Evolutionary conservation across 306 rosid genomes (phyloP).

Genomic region (Casuarina glauca): DNA sequence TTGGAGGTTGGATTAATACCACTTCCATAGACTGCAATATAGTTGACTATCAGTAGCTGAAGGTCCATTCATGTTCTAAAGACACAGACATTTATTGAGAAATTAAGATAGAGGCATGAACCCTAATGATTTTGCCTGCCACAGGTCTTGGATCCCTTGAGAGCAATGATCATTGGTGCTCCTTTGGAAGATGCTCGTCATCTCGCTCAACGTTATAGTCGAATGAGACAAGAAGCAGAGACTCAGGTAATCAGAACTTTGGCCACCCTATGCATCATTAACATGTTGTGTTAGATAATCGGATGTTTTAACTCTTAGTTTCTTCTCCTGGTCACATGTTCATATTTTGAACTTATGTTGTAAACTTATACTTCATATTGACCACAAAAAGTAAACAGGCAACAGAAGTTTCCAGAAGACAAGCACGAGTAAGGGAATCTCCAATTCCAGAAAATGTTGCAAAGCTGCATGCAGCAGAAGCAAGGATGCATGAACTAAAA

Average conservation of each 20-base stretch:
- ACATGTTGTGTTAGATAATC: background rate
- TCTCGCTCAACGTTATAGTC: slow-evolving; percentile 95
- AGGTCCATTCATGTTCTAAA: slow-evolving; percentile 1
- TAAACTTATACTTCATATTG: slow-evolving; percentile 29
- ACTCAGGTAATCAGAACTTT: slow-evolving; percentile 46
- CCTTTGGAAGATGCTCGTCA: slow-evolving; percentile 99
- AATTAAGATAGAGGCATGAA: slow-evolving; percentile 27
- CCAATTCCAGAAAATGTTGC: slow-evolving; percentile 80
- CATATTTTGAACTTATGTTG: slow-evolving; percentile 8
- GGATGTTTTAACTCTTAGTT: slow-evolving; percentile 5
- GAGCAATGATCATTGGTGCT: slow-evolving; percentile 78
- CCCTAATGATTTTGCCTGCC: slow-evolving; percentile 20
- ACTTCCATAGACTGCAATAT: background rate
- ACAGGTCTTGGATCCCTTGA: slow-evolving; percentile 92
- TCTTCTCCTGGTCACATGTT: background rate
- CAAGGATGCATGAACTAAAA: slow-evolving; percentile 81
- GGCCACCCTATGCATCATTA: slow-evolving; percentile 5
- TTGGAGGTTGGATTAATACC: background rate
- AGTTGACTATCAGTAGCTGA: background rate
- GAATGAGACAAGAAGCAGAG: slow-evolving; percentile 98
- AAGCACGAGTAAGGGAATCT: slow-evolving; percentile 73
- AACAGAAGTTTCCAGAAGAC: slow-evolving; percentile 74
- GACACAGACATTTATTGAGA: slow-evolving; percentile 2
- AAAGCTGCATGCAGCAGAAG: slow-evolving; percentile 87
- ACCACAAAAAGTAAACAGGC: slow-evolving; percentile 54